Conservation (phyloP, 257 asterid genomes). For the Linaria vulgaris region DNA sequence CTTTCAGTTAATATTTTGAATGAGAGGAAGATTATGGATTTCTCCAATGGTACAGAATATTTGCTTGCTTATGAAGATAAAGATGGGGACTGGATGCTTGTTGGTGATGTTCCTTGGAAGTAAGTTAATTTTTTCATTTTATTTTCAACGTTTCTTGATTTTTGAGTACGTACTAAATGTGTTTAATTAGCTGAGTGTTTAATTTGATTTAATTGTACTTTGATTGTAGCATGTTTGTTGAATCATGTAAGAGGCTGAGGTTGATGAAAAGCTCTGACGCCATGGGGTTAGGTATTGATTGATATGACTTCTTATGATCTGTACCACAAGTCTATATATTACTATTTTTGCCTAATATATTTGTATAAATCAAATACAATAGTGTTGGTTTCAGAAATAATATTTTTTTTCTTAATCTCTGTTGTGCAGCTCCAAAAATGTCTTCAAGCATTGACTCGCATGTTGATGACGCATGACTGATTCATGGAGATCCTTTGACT, state of each 20-base stretch:
- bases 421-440: slow-evolving; percentile 33
- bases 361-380: not conserved
- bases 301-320: slow-evolving; percentile 22
- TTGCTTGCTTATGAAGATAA: slow-evolving; percentile 82
- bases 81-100: slow-evolving; percentile 92
- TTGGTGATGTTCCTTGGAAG: slow-evolving; percentile 93
- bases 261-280: slow-evolving; percentile 69
- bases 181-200: not conserved
- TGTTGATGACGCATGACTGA: slow-evolving; percentile 21
- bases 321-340: not conserved
- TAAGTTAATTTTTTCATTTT: slow-evolving; percentile 28
- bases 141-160: not conserved
- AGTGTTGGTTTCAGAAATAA: not conserved
- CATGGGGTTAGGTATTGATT: slow-evolving; percentile 23
- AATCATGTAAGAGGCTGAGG: slow-evolving; percentile 72
- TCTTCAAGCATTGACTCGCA: slow-evolving; percentile 39
- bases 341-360: not conserved
- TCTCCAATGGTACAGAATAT: slow-evolving; percentile 57
- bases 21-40: slow-evolving; percentile 55
- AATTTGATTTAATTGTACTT: not conserved
- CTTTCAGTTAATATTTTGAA: slow-evolving; percentile 49
- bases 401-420: not conserved
- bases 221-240: slow-evolving; percentile 68
- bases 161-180: slow-evolving; percentile 1
- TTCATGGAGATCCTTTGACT: slow-evolving; percentile 24